phyloP scores from a whole-genome alignment of 2,329 filamentous ascomycete species.

The Aureobasidium lini region DNA sequence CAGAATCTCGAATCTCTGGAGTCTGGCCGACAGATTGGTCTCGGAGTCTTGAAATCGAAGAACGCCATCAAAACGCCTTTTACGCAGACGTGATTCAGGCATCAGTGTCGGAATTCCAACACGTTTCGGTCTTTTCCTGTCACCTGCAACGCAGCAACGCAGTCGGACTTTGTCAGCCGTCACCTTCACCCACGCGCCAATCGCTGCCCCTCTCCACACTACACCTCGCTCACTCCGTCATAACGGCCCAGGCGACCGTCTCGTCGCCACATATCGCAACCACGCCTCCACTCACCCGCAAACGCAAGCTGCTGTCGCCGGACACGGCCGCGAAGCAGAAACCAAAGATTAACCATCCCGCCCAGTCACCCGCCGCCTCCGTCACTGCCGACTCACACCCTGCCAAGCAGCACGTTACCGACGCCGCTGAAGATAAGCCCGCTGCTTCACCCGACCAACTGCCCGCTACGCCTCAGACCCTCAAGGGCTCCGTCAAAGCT shows the following conservation, averaged over 20 bases:
- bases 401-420: slow-evolving; percentile 28
- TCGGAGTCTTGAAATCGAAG: neutral
- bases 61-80: neutral
- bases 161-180: neutral
- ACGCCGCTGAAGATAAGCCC: slow-evolving; percentile 21
- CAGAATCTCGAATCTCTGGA: neutral
- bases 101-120: neutral
- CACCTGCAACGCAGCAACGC: neutral
- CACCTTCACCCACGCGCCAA: neutral
- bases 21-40: neutral
- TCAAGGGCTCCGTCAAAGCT: slow-evolving; percentile 36
- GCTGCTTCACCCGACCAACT: slow-evolving; percentile 31
- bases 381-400: slow-evolving; percentile 15
- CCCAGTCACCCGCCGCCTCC: slow-evolving; percentile 17
- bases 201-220: slow-evolving; percentile 11
- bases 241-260: slow-evolving; percentile 18
- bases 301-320: slow-evolving; percentile 26
- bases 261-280: slow-evolving; percentile 18
- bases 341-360: neutral
- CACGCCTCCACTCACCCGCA: slow-evolving; percentile 27
- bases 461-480: slow-evolving; percentile 44
- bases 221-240: slow-evolving; percentile 21
- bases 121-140: neutral
- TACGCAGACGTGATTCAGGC: neutral
- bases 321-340: slow-evolving; percentile 16